phyloP scores from a whole-genome alignment of 2,329 filamentous ascomycete genomes.

The Lecanosticta acicola region DNA sequence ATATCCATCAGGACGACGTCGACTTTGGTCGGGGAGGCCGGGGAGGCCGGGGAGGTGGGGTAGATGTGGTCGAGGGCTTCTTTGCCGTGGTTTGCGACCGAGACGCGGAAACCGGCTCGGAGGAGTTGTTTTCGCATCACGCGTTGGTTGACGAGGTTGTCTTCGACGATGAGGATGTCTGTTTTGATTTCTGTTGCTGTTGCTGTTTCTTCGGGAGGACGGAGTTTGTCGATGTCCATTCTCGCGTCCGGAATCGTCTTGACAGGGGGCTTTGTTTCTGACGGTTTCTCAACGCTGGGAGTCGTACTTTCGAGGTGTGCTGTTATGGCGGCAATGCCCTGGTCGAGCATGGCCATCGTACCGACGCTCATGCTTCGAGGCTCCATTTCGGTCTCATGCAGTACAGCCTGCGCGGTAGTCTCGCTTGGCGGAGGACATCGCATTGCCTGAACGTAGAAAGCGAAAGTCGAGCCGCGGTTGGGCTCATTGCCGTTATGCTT shows the following conservation, averaged over 20 bases:
- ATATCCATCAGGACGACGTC: constrained; percentile 29
- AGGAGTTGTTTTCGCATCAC: constrained; percentile 23
- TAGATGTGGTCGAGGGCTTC: constrained; percentile 25
- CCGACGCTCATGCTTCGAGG: neutral
- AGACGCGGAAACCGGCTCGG: constrained; percentile 19
- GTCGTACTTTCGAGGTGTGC: neutral
- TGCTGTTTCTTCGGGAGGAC: too few relatives aligned
- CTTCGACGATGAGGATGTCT: constrained; percentile 17
- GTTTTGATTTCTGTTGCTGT: neutral
- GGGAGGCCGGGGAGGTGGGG: neutral
- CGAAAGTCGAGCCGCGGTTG: constrained; percentile 59
- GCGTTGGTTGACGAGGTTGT: constrained; percentile 29
- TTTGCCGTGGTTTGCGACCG: constrained; percentile 25
- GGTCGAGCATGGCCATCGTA: neutral
- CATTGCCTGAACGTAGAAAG: constrained; percentile 55
- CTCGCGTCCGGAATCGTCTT: too few relatives aligned
- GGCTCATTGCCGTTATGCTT: constrained; percentile 28
- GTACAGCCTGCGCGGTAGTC: neutral
- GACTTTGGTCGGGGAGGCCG: constrained; percentile 7
- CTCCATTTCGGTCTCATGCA: neutral
- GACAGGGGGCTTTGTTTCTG: too few relatives aligned
- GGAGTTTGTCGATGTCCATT: neutral
- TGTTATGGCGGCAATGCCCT: constrained; percentile 3
- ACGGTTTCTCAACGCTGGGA: neutral
- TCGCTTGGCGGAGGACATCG: constrained; percentile 37